Conservation (phyloP, 2,329 filamentous ascomycete species). For the Davidsoniella virescens region DNA sequence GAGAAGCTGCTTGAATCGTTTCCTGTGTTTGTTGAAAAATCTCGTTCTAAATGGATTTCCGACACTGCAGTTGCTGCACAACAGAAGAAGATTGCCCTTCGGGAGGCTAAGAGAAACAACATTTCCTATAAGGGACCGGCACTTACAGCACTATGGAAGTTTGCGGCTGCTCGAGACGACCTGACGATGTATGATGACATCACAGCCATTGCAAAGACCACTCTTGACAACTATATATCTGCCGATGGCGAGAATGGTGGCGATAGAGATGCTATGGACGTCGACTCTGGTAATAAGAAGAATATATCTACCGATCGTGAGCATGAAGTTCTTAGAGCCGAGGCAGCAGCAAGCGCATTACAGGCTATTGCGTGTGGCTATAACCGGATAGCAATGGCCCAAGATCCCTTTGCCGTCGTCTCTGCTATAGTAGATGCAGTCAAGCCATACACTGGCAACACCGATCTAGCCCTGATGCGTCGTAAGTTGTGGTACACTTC, state of each 20-base stretch:
- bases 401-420: conserved; percentile 24
- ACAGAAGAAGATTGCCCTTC: conserved; percentile 63
- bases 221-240: conserved; percentile 48
- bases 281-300: conserved; percentile 36
- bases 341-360: conserved; percentile 32
- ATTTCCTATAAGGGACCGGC: conserved; percentile 65
- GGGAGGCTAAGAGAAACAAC: conserved; percentile 88
- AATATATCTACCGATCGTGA: background rate
- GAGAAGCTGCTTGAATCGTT: conserved; percentile 69
- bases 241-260: conserved; percentile 25
- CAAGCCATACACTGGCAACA: conserved; percentile 24
- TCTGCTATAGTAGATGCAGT: conserved; percentile 25
- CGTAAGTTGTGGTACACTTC: conserved; percentile 37
- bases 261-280: conserved; percentile 51
- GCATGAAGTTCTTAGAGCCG: conserved; percentile 18
- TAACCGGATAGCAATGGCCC: conserved; percentile 24
- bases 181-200: conserved; percentile 48
- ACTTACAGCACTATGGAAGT: conserved; percentile 54
- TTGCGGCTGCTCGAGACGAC: conserved; percentile 51
- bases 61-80: conserved; percentile 39
- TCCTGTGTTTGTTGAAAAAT: conserved; percentile 57
- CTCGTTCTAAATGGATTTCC: conserved; percentile 38
- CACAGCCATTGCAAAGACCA: conserved; percentile 45
- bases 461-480: conserved; percentile 27
- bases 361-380: conserved; percentile 36